Percentiles rank a stretch among this genome's conserved stretches.
These are phyloP conservation scores for Groenewaldozyma tartarivorans DNA, from an alignment of 805 yeast genomes.

Conservation along the genomic window DNA sequence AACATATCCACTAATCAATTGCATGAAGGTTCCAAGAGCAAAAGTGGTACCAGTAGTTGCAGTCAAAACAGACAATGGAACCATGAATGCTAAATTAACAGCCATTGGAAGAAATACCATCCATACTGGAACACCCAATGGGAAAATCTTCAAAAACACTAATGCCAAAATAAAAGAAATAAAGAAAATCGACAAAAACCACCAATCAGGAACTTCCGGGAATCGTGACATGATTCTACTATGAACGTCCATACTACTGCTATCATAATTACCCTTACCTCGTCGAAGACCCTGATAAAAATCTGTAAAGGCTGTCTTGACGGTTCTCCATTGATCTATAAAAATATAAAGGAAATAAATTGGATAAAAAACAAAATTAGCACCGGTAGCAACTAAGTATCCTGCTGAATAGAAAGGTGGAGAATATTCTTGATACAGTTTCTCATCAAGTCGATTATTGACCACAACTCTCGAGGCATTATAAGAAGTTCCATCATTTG, in stretches of 20 bases:
- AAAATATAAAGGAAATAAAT: slow-evolving; percentile 37
- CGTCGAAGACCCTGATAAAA: slow-evolving; percentile 10
- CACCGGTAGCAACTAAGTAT: slow-evolving; percentile 35
- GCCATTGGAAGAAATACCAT: slow-evolving; percentile 48
- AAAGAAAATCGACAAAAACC: slow-evolving; percentile 44
- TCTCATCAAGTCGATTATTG: slow-evolving; percentile 37
- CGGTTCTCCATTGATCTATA: slow-evolving; percentile 11
- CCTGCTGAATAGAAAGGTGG: slow-evolving; percentile 63
- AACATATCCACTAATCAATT: slow-evolving; percentile 55
- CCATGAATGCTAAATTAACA: slow-evolving; percentile 44
- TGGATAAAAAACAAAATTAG: slow-evolving; percentile 48
- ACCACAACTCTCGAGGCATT: slow-evolving; percentile 37
- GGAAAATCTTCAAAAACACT: slow-evolving; percentile 2
- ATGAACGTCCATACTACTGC: slow-evolving; percentile 11
- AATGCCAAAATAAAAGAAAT: slow-evolving; percentile 30
- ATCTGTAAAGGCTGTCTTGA: slow-evolving; percentile 10
- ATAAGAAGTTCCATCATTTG: slow-evolving; percentile 43
- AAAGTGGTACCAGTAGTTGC: slow-evolving; percentile 49
- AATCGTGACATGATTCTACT: slow-evolving; percentile 26
- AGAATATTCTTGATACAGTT: slow-evolving; percentile 47
- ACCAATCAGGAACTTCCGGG: slow-evolving; percentile 66
- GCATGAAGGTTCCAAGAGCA: slow-evolving; percentile 55
- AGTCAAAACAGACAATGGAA: slow-evolving; percentile 51
- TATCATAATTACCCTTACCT: slow-evolving; percentile 5
- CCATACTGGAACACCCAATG: slow-evolving; percentile 47